These are phyloP conservation scores for Boehmeria nivea DNA, from an alignment of 306 rosid genomes.

Conservation along the genomic window DNA sequence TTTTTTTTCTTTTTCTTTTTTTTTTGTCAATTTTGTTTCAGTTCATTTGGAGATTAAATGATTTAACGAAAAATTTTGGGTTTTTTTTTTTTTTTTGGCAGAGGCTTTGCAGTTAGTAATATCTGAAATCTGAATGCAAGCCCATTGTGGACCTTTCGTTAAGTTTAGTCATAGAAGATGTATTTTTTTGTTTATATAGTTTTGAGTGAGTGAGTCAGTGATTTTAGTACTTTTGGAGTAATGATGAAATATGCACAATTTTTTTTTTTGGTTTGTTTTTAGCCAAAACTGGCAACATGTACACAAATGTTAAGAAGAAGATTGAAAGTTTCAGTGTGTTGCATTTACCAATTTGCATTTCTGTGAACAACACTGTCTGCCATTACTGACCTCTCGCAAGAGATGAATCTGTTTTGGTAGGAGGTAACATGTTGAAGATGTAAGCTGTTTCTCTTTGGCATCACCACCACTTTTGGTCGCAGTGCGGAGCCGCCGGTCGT, in stretches of 20 bases:
- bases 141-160: slow-evolving; percentile 81
- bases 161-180: background rate
- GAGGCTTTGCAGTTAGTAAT: slow-evolving; percentile 77
- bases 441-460: too few species aligned
- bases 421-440: slow-evolving; percentile 81
- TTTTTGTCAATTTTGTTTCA: background rate
- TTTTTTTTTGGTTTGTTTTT: slow-evolving; percentile 17
- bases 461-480: too few species aligned
- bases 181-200: slow-evolving; percentile 7
- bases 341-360: slow-evolving; percentile 89
- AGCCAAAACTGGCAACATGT: slow-evolving; percentile 77
- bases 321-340: slow-evolving; percentile 90
- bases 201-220: background rate
- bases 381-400: slow-evolving; percentile 91
- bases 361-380: slow-evolving; percentile 81
- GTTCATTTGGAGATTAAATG: slow-evolving; percentile 1
- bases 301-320: slow-evolving; percentile 80
- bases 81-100: slow-evolving; percentile 27
- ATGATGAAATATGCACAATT: background rate
- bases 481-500: too few species aligned
- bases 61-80: background rate
- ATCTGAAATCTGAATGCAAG: slow-evolving; percentile 80
- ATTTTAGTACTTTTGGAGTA: background rate
- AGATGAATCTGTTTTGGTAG: slow-evolving; percentile 74
- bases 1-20: too few species aligned